Evolutionary conservation across 179 eudicot species (phyloP), one percentile per base, ranked within the genome.

Genomic region (Carnegiea gigantea): DNA sequence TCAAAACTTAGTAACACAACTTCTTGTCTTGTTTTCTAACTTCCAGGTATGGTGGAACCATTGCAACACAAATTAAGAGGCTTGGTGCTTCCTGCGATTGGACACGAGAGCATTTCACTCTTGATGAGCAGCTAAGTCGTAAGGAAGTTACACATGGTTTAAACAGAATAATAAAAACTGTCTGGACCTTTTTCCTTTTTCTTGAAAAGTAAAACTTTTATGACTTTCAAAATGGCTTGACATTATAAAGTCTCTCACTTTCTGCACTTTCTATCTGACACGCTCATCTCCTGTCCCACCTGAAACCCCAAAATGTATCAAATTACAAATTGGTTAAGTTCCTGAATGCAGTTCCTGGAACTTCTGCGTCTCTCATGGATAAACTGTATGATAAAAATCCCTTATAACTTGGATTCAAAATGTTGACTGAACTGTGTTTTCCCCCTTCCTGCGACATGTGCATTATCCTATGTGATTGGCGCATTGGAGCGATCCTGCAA

Each of bases 81-180:
- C 97, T 96, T 87, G 99, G 99, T 76, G 99, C 99, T 84, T 96
- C 99, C 80, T 96, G 99, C 86, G 99, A 96, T 84, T 95, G 98
- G 99, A 89, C 87, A 78, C 89, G 96, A 88, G 98, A 96, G 82
- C 95, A 82, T 86, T 96, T 96, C 85, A 96, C 99, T 84, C 97
- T 96, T 84, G 99, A 96, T 89, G 93, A 92, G 85, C 97, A 90
- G 88, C 99, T 96, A 89, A 96, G 99, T 86, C 91, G 98, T 96
- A 96, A 93, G 99, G 86, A 88, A 84, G 83, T 79, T 91, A 82
- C 89, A 82, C 67, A 46, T 79, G 12, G 28, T 62, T 79, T 75
- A 57, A 54, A 28, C 21, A 49, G 14, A 75, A 40, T 76, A 24
- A 48, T 60, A 7, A 40, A 43, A 36, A 54, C 73, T 40, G n/a